Base-by-base conservation (phyloP, 2,329 filamentous ascomycete species). In the Fusarium sp. region DNA sequence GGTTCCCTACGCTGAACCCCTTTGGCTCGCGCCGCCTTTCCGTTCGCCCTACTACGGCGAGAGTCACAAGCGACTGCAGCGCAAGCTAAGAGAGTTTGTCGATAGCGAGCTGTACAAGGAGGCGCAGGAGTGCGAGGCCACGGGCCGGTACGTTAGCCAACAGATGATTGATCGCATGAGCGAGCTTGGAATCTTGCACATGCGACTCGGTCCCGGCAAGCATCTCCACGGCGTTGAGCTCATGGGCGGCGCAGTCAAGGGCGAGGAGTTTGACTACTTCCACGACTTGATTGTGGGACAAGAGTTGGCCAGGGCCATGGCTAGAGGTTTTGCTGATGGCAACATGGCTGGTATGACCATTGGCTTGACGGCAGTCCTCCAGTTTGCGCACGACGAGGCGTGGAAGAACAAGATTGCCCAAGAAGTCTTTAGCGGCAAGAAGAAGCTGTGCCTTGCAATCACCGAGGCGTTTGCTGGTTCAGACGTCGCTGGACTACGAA, bases 281-380 rank as follows among this genome's bases (percentile, higher is more conserved):
- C 92, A 96, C 78, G 93, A 96, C 77, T 78, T 96, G 77, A 87
- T 96, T 69, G 83, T 91, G 57, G 82, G 84, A 8, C 93, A 96
- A 80, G 93, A 96, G 80, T 81, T 92, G 70, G 84, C 86, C 1
- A 85, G 93, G 31, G 83, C 87, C 6, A 92, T 91, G 77, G 89
- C 91, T 27, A 83, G 92, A 73, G 93, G 93, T 1, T 97, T 96
- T 81, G 89, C 93, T 78, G 93, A 97, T 77, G 93, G 92, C 4
- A 94, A 93, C 80, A 88, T 96, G 87, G 90, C 92, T 2, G 93
- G 93, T 57, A 93, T 96, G 91, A 89, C 90, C 27, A 96, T 96
- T 71, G 89, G 89, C 38, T 81, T 96, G 69, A 92, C 93, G 1
- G 92, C 92, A 10, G 87, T 96, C 23, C 85, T 93, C 76, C 90